Evolutionary conservation across 768 basidiomycete species (phyloP), one percentile per base, ranked within the genome.

Genomic region (Leccinum longicurvipes): DNA sequence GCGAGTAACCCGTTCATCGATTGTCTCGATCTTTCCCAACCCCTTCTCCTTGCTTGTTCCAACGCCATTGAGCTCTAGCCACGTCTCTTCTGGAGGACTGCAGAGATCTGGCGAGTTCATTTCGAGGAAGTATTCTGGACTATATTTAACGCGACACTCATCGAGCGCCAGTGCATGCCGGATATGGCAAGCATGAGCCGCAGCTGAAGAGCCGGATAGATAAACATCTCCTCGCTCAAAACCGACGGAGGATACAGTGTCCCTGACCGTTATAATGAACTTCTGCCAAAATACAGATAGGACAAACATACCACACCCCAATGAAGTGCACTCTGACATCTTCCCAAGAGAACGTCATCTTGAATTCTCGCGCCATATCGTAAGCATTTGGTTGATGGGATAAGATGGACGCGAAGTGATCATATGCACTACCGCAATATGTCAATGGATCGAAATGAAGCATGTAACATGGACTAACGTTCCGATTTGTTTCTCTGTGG

Each of bases 101-200:
- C 41, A 49, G 11, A 60, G 51, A 5, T 66, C 65, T 65, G 55
- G 57, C 2, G 58, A 56, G 41, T 62, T 72, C 57, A 58, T 59
- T 57, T 73, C 65, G 10, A 61, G 63, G 50, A 69, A 54, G 51
- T 74, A 73, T n/a, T 67, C 50, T 17, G 77, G 73, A 56, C 81
- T 79, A 69, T 83, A 84, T 65, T 83, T 83, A 54, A 79, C 73
- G 1, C 83, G 77, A 5, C 75, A 78, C 55, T 85, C 84, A 50
- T 86, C 83, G 21, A 87, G 76, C 0, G 84, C 67, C n/a, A 86
- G 64, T 1, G 83, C 84, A 54, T 87, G 85, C 9, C 85, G 76
- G 70, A 86, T 84, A 14, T 78, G 77, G 4, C 74, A 74, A 36
- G 84, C 79, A 53, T 79, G 79, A 8, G 74, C 79, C 53, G 82